These are phyloP conservation scores for Marchantia polymorpha DNA, from an alignment of 225 moss, liverwort and hornwort genomes.

Conservation along the genomic window DNA sequence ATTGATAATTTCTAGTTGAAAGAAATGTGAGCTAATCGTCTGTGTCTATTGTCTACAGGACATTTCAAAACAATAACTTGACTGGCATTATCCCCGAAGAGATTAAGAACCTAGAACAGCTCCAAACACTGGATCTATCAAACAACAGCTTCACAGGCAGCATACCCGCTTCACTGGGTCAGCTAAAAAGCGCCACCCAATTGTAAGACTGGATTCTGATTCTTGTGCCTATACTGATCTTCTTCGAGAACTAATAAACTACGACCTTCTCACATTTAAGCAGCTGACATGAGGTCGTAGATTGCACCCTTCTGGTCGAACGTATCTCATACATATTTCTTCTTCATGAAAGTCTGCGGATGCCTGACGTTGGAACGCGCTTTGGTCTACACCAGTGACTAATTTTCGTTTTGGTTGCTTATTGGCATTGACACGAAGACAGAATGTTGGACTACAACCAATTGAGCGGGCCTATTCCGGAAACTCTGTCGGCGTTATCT, in stretches of 20 bases:
- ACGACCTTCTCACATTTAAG: too few species aligned
- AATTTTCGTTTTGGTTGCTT: neutral
- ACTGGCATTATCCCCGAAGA: constrained; percentile 62
- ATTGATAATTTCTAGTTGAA: too few species aligned
- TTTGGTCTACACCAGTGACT: neutral
- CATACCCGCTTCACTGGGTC: constrained; percentile 57
- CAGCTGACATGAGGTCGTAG: too few species aligned
- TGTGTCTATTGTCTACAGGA: constrained; percentile 38
- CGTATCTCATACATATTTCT: too few species aligned
- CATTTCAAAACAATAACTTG: constrained; percentile 66
- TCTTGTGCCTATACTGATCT: neutral
- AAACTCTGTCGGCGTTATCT: constrained; percentile 17
- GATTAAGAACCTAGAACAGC: constrained; percentile 53
- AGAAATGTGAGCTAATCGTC: neutral
- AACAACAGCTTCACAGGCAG: constrained; percentile 64
- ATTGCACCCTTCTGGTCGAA: too few species aligned
- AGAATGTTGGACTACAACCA: constrained; percentile 32
- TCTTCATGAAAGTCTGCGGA: too few species aligned
- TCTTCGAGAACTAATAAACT: neutral
- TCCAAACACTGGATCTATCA: constrained; percentile 69
- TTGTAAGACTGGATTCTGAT: constrained; percentile 47
- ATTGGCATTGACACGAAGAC: constrained; percentile 13
- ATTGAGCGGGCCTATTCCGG: constrained; percentile 35
- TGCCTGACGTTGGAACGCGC: neutral
- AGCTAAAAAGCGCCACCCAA: constrained; percentile 52